A percentile compares a stretch with the other conserved stretches of the same genome.
Evolutionary conservation across 2,329 filamentous ascomycete genomes (phyloP).

Genomic region (Colletotrichum tamarilloi): DNA sequence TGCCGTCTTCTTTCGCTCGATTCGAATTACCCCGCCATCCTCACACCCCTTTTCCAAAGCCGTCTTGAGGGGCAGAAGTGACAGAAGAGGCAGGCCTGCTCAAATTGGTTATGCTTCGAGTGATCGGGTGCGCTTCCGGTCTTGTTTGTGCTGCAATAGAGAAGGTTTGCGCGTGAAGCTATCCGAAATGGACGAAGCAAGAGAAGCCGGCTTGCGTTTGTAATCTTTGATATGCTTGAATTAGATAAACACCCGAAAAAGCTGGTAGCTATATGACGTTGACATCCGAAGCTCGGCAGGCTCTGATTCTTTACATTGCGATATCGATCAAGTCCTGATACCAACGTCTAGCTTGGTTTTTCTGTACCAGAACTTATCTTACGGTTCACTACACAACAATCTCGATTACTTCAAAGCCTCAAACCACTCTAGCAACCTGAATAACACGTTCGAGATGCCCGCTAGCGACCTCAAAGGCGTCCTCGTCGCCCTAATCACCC

Average conservation of each 20-base stretch:
- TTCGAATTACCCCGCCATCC: constrained; percentile 7
- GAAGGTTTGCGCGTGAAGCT: not conserved
- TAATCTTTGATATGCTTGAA: not conserved
- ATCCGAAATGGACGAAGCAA: not conserved
- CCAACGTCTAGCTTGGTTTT: no score
- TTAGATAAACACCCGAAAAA: not conserved
- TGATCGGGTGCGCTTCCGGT: not conserved
- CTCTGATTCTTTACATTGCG: no score
- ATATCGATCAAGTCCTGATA: no score
- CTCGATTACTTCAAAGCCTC: no score
- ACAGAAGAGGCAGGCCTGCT: constrained; percentile 20
- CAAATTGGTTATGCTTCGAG: not conserved
- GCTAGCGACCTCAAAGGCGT: constrained; percentile 50
- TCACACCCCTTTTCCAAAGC: not conserved
- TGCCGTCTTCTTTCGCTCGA: not conserved
- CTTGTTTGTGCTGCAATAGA: no score
- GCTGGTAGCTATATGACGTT: not conserved
- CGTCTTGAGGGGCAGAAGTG: not conserved
- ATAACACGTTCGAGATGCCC: not conserved
- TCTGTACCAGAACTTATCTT: no score
- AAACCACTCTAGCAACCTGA: no score
- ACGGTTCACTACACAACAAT: no score
- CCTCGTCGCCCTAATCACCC: constrained; percentile 60
- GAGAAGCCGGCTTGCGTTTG: not conserved
- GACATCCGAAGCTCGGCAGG: not conserved